Base-by-base conservation (phyloP, 2,329 filamentous ascomycete genomes). In the Podosphaera xanthii region DNA sequence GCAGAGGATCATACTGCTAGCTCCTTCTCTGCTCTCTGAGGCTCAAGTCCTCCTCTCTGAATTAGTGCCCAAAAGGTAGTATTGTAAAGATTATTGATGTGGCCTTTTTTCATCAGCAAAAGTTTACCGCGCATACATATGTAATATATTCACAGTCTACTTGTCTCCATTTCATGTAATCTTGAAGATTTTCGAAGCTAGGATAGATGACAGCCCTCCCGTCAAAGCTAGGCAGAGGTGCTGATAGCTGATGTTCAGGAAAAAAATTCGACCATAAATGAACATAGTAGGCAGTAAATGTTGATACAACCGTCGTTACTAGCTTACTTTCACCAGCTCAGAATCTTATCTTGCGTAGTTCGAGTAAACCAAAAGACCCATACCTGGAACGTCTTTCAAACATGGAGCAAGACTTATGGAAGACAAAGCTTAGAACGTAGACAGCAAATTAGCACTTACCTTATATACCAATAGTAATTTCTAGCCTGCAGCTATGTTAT, bases 31-130 rank as follows among this genome's bases (percentile, higher is more conserved):
- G 92, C 92, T 60, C 87, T 84, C 57, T 82, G 84, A 36, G 81
- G 79, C 58, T 79, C 82, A 74, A 92, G 78, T 0, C 84, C 86
- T 1, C 87, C 90, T 55, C 81, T 74, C 63, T 87, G 81, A 31
- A 97, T 84, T 66, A 98, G 75, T 0, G 84, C 76, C 92, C 92
- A 98, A 70, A 97, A 97, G 0, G 88, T 87, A 0, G 92, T 98
- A 70, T 98, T 98, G 72, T 96, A 98, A 3, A 98, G 78, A 67
- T 98, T 98, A 71, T 98, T 98, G 66, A 98, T 94, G 69, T 98
- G 92, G 64, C 87, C 87, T 91, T 8, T 12, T 12, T 44, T n/a
- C 10, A 36, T 55, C 22, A 55, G 38, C 22, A 7, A 22, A 46
- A 22, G 12, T 10, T 35, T 57, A 31, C 22, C 34, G 61, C 10